Evolutionary conservation across 495 filamentous ascomycete species (phyloP), one percentile per base, ranked within the genome.

Genomic region (Podospora sp.): DNA sequence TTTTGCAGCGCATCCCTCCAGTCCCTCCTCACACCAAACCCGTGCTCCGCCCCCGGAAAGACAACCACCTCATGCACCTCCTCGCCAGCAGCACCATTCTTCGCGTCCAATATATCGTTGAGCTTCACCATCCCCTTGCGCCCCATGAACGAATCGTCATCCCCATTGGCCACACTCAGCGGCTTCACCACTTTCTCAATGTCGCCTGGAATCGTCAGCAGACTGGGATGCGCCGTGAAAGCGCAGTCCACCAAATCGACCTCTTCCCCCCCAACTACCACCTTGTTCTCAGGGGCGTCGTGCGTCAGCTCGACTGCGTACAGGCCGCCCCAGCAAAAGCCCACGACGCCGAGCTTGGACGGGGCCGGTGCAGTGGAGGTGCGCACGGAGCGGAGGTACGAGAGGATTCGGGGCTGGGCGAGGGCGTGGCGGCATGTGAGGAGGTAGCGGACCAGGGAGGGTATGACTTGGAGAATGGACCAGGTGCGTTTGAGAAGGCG

Each of bases 241-340:
- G 75, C 81, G 33, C 75, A 82, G 70, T 88, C 80, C 21, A 88
- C 77, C 58, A 88, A 73, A 1, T 18, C 40, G 40, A 46, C 12
- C 2, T 46, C 40, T 14, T 46, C 11, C 5, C 14, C 12, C 9
- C 40, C 40, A 2, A 46, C 40, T 2, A 18, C 5, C 16, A 46
- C 40, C 40, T 67, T 65, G 7, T 71, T 74, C 1, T 52, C 27
- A 11, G 68, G 55, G 58, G 14, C 59, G 9, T 78, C 77, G 49
- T 80, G 75, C 6, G 79, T 78, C 1, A 88, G 77, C n/a, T 77
- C 63, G 6, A 84, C 66, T 0, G 79, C 72, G 65, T 85, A 79
- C 62, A 82, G 82, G 1, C 86, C 88, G 24, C 87, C 87, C 86
- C 85, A 89, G 72, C 86, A 88, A 69, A 85, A 89, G 0, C 88